phyloP scores from a whole-genome alignment of 23 red algal species.

The Gracilaria domingensis region DNA sequence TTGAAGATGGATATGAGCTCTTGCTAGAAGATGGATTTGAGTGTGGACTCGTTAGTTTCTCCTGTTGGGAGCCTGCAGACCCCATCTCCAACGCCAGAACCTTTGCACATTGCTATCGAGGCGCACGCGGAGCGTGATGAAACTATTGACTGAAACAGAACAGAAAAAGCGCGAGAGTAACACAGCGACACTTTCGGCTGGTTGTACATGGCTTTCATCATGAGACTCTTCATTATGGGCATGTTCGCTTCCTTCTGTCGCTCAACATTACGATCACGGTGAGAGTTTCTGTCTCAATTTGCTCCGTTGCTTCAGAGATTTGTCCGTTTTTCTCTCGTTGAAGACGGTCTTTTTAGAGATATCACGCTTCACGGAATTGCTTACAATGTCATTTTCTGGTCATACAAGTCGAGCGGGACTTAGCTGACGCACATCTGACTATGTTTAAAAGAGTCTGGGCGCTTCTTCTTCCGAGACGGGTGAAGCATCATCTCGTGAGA shows the following conservation, averaged over 20 bases:
- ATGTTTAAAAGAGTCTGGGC: neutral
- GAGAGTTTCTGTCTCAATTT: neutral
- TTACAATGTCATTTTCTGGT: neutral
- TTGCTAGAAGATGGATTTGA: constrained; percentile 48
- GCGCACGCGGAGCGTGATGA: constrained; percentile 39
- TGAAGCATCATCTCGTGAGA: neutral
- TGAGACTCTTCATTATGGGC: constrained; percentile 34
- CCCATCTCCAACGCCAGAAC: constrained; percentile 12
- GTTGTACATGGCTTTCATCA: constrained; percentile 48
- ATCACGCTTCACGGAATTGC: neutral
- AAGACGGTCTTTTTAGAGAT: too few relatives aligned
- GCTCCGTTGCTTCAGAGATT: neutral
- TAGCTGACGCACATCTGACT: neutral
- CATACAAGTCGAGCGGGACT: neutral
- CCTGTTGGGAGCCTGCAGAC: constrained; percentile 57
- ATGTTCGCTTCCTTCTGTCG: neutral
- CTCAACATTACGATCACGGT: neutral
- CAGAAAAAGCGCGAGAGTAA: neutral
- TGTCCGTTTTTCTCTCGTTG: neutral
- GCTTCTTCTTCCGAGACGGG: neutral
- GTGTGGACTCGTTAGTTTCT: constrained; percentile 63
- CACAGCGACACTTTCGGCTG: constrained; percentile 21
- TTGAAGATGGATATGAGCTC: constrained; percentile 57
- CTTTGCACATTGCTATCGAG: neutral
- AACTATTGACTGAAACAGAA: constrained; percentile 35